Conservation (phyloP, 495 filamentous ascomycete genomes). For the Aspergillus diversus region DNA sequence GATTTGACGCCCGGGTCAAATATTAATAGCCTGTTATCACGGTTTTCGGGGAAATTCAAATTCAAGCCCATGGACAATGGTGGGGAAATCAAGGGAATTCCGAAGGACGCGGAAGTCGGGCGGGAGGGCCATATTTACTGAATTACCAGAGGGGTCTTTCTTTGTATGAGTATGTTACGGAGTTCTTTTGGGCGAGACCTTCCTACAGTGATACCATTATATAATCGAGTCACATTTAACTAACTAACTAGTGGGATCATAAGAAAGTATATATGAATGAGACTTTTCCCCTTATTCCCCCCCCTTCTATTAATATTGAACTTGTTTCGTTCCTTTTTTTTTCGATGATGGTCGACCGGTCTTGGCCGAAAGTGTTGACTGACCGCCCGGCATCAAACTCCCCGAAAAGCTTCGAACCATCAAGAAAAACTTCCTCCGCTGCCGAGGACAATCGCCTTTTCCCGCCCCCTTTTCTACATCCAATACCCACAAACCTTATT, state of each 20-base stretch:
- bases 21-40: slow-evolving; percentile 35
- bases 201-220: too few species aligned
- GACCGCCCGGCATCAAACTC: slow-evolving; percentile 1
- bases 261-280: too few species aligned
- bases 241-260: too few species aligned
- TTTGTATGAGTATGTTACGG: too few species aligned
- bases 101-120: slow-evolving; percentile 47
- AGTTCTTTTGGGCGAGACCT: too few species aligned
- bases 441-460: not conserved
- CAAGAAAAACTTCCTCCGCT: not conserved
- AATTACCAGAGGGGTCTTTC: not conserved
- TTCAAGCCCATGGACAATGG: slow-evolving; percentile 39
- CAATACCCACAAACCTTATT: not conserved
- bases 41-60: slow-evolving; percentile 27
- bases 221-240: too few species aligned
- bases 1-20: slow-evolving; percentile 37
- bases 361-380: not conserved
- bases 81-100: slow-evolving; percentile 53
- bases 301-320: too few species aligned
- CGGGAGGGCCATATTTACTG: slow-evolving; percentile 49
- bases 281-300: too few species aligned
- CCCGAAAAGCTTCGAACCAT: slow-evolving; percentile 4
- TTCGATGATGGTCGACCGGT: too few species aligned
- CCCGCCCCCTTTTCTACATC: not conserved
- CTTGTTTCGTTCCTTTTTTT: too few species aligned